Conservation (phyloP, 2,329 filamentous ascomycete species). For the Colletotrichum tamarilloi region DNA sequence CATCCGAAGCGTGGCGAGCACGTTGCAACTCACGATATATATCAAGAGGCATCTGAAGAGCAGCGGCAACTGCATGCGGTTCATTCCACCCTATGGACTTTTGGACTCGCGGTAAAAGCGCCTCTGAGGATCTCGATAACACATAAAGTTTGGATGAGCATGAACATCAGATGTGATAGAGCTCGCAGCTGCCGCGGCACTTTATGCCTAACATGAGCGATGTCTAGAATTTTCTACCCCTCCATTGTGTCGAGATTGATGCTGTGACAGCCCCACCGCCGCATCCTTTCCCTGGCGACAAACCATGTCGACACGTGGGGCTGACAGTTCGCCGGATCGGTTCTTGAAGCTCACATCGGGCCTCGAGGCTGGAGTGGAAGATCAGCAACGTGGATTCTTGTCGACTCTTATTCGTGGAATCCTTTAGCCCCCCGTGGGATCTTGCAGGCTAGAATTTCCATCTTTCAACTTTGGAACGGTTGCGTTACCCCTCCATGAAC, state of each 20-base stretch:
- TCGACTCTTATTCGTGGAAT: slow-evolving; percentile 13
- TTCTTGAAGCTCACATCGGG: neutral
- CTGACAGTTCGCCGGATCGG: slow-evolving; percentile 13
- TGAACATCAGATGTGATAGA: neutral
- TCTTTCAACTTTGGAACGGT: neutral
- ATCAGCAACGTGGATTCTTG: slow-evolving; percentile 9
- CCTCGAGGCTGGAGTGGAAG: neutral
- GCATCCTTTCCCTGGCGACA: slow-evolving; percentile 3
- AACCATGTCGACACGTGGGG: slow-evolving; percentile 35
- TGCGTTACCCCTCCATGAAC: neutral
- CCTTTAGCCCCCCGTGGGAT: neutral
- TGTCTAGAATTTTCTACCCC: slow-evolving; percentile 34
- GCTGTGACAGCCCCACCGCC: slow-evolving; percentile 9
- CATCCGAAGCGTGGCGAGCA: neutral
- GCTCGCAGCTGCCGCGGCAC: neutral
- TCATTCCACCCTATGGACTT: neutral
- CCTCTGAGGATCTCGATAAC: neutral
- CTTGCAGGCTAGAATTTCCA: neutral
- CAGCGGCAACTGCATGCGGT: slow-evolving; percentile 13
- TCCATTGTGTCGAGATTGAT: slow-evolving; percentile 3
- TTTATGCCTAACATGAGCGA: slow-evolving; percentile 7
- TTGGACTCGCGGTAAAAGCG: slow-evolving; percentile 15
- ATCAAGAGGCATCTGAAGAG: slow-evolving; percentile 22
- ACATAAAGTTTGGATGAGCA: neutral
- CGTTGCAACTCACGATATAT: slow-evolving; percentile 23